A percentile compares a stretch with the other conserved stretches of the same genome.
Conservation (phyloP, 345 rosid species). For the Salix viminalis region DNA sequence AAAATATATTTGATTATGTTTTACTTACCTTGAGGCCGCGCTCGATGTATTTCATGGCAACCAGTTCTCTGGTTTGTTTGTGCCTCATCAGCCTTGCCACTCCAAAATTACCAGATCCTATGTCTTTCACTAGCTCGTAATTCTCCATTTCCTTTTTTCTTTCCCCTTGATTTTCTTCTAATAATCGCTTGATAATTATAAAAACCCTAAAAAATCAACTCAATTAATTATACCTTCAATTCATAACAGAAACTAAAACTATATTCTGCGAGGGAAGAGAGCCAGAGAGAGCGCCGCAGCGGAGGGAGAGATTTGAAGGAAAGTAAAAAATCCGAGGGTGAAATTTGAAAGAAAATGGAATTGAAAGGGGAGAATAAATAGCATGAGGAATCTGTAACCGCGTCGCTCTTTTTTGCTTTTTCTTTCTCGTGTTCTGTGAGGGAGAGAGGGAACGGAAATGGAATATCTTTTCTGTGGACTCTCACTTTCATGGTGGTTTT, state of each 20-base stretch:
- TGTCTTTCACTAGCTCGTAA: slow-evolving; percentile 21
- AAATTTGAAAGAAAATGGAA: not conserved
- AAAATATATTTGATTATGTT: not conserved
- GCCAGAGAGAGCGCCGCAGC: not conserved
- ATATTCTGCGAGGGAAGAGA: not conserved
- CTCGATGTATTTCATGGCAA: slow-evolving; percentile 26
- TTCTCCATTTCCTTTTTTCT: slow-evolving; percentile 12
- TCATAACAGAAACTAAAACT: too few relatives aligned
- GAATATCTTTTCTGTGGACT: too few relatives aligned
- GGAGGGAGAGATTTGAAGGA: slow-evolving; percentile 9
- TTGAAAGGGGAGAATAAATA: not conserved
- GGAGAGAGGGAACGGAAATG: not conserved
- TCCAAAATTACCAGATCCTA: slow-evolving; percentile 29
- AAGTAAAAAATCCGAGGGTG: slow-evolving; percentile 9
- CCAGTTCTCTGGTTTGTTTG: slow-evolving; percentile 20
- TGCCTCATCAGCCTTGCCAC: slow-evolving; percentile 27
- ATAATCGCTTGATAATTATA: too few relatives aligned
- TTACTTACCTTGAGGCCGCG: slow-evolving; percentile 17
- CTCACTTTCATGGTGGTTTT: too few relatives aligned
- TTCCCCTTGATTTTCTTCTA: not conserved
- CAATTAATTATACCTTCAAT: too few relatives aligned
- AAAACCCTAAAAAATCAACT: too few relatives aligned
- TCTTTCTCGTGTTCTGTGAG: not conserved
- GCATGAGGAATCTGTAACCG: not conserved
- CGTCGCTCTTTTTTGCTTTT: not conserved